Evolutionary conservation across 2,329 filamentous ascomycete species (phyloP), one percentile per base, ranked within the genome.

Genomic region (Aspergillus intermedius): DNA sequence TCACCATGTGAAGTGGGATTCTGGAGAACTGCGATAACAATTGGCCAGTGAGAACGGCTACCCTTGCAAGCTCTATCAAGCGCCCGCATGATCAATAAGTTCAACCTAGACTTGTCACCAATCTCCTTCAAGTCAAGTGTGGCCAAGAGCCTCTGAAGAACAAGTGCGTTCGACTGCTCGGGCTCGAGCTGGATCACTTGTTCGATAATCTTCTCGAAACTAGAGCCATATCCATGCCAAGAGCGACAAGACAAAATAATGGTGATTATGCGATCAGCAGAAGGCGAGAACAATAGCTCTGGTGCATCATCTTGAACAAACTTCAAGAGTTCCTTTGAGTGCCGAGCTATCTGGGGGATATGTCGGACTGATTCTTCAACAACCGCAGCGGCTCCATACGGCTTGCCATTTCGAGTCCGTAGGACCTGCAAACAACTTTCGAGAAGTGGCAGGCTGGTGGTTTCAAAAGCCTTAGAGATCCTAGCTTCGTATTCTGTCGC

Each of bases 251-350:
- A 66, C 43, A 83, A 77, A 0, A 95, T 71, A 9, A 83, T 80
- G 0, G 83, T 79, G 6, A 90, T 72, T 0, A 95, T 66, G 45
- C 84, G 78, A 2, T 78, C 67, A 0, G 81, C 80, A 1, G 88
- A 91, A 0, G 86, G 80, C 0, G 88, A 90, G 2, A 77, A 68
- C 2, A 91, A 68, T 13, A 93, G 70, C 1, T 73, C 68, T 0
- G 78, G 72, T 12, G 86, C 72, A 51, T 83, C 73, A 1, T 80
- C 70, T 17, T 74, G 66, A 4, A 86, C 67, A 39, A 87, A 81
- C 0, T 70, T 60, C 3, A 74, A 65, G 10, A 83, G 66, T n/a
- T 67, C 61, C 12, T 65, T 53, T 10, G 73, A 71, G 2, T 60
- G 56, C 32, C 72, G 54, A 2, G 78, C 57, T 3, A 75, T 54